Evolutionary conservation across 163 green algal species (phyloP), one percentile per base, ranked within the genome.

Genomic region (Volvox carteri): DNA sequence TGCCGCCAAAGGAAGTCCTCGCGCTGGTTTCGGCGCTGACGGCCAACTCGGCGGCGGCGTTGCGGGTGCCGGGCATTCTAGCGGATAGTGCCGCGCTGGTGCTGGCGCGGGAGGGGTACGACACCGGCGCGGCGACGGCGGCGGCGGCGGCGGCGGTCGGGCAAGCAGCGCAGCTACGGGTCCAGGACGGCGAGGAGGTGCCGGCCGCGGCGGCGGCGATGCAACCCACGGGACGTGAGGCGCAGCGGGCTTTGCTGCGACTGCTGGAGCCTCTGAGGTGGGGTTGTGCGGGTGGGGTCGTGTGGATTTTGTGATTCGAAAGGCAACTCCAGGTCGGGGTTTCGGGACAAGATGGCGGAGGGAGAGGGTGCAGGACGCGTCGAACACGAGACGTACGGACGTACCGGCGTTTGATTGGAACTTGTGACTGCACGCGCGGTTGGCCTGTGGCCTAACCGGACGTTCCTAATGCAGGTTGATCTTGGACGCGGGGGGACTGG

Each of bases 61-160:
- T 94, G 30, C 62, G 50, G 54, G 85, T 85, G 1, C 85, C 85
- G 19, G 89, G 89, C 54, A 68, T 94, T 2, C 85, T 94, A 23
- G 70, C 75, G 44, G 28, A 90, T 56, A 92, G 86, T 56, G n/a
- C 42, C 0, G 52, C 58, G 39, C 46, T 54, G 12, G 78, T 85
- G 42, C 46, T 88, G 52, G 23, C 33, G 46, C 28, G 41, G 11
- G 78, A 14, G 58, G 77, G 30, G 19, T 30, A 60, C 1, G 79
- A 11, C n/a, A 58, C 41, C 58, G 86, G 4, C 12, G 52, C 75
- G 1, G 52, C 19, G 54, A 21, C 8, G 35, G 33, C 52, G 5
- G 16, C 48, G 11, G 46, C 28, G n/a, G 54, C 37, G 77, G 77
- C 33, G 60, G 41, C 37, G 58, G 58, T 28, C 8, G 78, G 28